Conservation (phyloP, 495 filamentous ascomycete genomes). For the Podospora fimiseda region DNA sequence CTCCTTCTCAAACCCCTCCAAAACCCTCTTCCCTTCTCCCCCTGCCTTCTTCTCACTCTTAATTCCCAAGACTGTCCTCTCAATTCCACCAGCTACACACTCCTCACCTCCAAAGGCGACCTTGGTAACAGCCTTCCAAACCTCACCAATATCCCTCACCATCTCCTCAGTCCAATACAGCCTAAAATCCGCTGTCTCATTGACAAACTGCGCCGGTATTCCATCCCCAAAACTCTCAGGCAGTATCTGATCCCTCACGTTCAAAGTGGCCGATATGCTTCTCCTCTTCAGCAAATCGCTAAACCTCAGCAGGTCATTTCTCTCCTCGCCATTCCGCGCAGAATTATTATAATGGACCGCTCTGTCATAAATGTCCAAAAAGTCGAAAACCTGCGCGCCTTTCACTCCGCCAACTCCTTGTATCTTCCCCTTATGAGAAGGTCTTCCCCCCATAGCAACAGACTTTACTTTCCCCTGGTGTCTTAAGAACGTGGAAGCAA, state of each 20-base stretch:
- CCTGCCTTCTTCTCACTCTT: not conserved
- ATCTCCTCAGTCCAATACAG: conserved; percentile 46
- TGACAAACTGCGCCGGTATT: conserved; percentile 45
- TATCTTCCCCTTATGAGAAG: conserved; percentile 41
- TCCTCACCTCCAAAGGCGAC: conserved; percentile 49
- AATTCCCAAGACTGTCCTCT: not conserved
- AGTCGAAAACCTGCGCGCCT: conserved; percentile 32
- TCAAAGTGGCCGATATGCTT: not conserved
- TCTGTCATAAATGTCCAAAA: conserved; percentile 5
- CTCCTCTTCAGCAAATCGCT: not conserved
- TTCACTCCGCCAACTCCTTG: conserved; percentile 57
- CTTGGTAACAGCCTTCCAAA: conserved; percentile 42
- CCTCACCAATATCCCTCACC: conserved; percentile 33
- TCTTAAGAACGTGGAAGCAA: conserved; percentile 52
- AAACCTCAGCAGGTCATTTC: conserved; percentile 1
- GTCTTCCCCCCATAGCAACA: conserved; percentile 52
- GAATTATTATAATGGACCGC: not conserved
- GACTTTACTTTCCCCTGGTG: conserved; percentile 48
- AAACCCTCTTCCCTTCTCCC: not conserved
- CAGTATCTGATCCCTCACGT: conserved; percentile 22
- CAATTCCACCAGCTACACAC: conserved; percentile 9
- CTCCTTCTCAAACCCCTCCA: not conserved
- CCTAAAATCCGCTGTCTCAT: conserved; percentile 45
- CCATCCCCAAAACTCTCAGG: conserved; percentile 26
- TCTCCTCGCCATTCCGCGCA: conserved; percentile 6